These are phyloP conservation scores for Phalaenopsis aphrodite DNA, from an alignment of 106 monocot genomes.

Conservation along the genomic window DNA sequence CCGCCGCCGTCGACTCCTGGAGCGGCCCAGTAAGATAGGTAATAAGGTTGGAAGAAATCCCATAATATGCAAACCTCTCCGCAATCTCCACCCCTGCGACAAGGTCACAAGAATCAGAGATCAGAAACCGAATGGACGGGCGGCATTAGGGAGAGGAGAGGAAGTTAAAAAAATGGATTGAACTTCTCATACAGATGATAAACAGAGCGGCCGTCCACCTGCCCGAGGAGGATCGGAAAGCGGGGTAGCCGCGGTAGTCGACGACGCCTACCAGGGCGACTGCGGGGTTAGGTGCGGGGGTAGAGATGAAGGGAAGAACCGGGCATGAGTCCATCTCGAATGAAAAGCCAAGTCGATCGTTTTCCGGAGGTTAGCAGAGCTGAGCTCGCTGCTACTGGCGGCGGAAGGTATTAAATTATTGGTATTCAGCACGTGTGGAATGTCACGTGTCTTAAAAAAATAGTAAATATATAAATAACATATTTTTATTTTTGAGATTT, in stretches of 20 bases:
- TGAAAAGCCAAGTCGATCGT: no score
- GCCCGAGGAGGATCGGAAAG: slow-evolving; percentile 20
- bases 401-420: no score
- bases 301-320: background rate
- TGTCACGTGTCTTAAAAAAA: no score
- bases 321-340: background rate
- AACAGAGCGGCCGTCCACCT: slow-evolving; percentile 34
- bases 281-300: background rate
- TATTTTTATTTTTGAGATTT: no score
- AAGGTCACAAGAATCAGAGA: background rate
- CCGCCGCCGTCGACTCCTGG: slow-evolving; percentile 33
- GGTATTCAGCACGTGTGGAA: no score
- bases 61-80: slow-evolving; percentile 45
- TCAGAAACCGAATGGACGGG: background rate
- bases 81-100: slow-evolving; percentile 41
- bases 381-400: no score
- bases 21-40: slow-evolving; percentile 52
- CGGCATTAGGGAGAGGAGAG: no score
- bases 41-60: slow-evolving; percentile 44
- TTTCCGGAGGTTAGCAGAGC: no score
- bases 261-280: slow-evolving; percentile 9
- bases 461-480: no score
- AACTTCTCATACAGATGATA: slow-evolving; percentile 23
- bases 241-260: slow-evolving; percentile 27
- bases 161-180: background rate